Evolutionary conservation across 345 rosid species (phyloP).

Genomic region (Passiflora organensis): DNA sequence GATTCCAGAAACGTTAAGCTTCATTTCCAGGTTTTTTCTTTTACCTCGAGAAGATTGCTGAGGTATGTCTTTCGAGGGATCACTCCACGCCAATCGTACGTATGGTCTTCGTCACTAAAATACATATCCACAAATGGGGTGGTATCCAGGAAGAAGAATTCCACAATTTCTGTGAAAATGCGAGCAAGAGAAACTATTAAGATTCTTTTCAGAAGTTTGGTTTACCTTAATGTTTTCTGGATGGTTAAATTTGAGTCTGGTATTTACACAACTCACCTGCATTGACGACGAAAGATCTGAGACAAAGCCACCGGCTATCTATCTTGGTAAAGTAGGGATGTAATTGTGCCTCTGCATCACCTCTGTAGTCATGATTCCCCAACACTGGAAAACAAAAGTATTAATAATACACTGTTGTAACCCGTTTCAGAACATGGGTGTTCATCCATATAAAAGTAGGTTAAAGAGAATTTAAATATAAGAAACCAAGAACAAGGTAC

Average conservation of each 20-base stretch:
- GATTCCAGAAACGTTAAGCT: too few species aligned
- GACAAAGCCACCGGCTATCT: slow-evolving; percentile 23
- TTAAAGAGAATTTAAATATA: background rate
- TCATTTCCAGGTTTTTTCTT: background rate
- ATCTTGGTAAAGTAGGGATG: slow-evolving; percentile 4
- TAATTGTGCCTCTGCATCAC: slow-evolving; percentile 14
- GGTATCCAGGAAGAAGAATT: slow-evolving; percentile 68
- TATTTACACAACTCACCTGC: slow-evolving; percentile 1
- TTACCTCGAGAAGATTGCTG: slow-evolving; percentile 32
- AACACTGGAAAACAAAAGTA: slow-evolving; percentile 6
- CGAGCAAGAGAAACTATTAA: background rate
- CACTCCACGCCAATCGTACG: slow-evolving; percentile 70
- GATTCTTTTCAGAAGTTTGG: too few species aligned
- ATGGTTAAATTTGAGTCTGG: too few species aligned
- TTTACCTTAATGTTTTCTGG: background rate
- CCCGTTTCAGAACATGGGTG: too few species aligned
- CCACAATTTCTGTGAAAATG: slow-evolving; percentile 40
- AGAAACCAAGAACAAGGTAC: background rate
- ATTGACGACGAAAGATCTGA: slow-evolving; percentile 14
- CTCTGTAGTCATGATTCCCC: slow-evolving; percentile 25
- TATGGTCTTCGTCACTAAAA: slow-evolving; percentile 39
- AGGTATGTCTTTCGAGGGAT: slow-evolving; percentile 45
- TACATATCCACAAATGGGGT: slow-evolving; percentile 66
- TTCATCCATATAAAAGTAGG: too few species aligned
- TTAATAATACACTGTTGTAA: background rate